Percentiles rank a stretch among this genome's conserved stretches.
Conservation (phyloP, 176 grass and related monocot species). For the Aegilops umbellulata region DNA sequence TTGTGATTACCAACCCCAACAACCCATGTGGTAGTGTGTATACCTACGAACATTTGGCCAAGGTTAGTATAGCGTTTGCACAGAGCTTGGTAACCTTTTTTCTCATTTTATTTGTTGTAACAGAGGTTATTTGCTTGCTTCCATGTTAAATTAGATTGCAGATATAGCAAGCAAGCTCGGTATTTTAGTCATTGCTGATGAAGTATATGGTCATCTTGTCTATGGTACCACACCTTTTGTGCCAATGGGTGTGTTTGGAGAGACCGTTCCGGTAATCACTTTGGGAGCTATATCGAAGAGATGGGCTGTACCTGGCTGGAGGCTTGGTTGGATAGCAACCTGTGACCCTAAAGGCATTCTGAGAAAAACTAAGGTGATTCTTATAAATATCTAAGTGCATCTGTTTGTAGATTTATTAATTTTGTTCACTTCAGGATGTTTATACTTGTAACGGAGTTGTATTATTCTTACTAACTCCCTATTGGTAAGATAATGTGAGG, state of each 20-base stretch:
- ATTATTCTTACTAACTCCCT: background rate
- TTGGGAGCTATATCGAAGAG: conserved; percentile 76
- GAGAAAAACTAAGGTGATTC: conserved; percentile 55
- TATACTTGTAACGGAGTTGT: background rate
- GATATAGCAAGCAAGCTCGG: conserved; percentile 60
- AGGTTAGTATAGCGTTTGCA: conserved; percentile 33
- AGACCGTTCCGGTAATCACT: conserved; percentile 57
- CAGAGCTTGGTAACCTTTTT: background rate
- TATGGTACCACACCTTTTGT: conserved; percentile 70
- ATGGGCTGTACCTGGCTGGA: conserved; percentile 78
- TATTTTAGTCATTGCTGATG: conserved; percentile 70
- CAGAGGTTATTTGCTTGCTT: background rate
- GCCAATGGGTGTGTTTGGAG: conserved; percentile 61
- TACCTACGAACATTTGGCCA: conserved; percentile 45
- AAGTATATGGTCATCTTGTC: conserved; percentile 60
- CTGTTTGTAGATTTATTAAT: background rate
- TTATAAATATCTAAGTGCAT: background rate
- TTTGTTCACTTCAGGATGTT: conserved; percentile 5
- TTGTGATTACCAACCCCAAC: conserved; percentile 60
- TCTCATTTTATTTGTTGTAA: background rate
- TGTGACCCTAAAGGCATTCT: conserved; percentile 67
- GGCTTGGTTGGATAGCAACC: conserved; percentile 67
- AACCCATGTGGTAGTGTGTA: conserved; percentile 76
- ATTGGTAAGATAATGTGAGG: background rate
- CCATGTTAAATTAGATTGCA: conserved; percentile 41